Base-by-base conservation (phyloP, 2,329 filamentous ascomycete species). In the Hortaea sp. region DNA sequence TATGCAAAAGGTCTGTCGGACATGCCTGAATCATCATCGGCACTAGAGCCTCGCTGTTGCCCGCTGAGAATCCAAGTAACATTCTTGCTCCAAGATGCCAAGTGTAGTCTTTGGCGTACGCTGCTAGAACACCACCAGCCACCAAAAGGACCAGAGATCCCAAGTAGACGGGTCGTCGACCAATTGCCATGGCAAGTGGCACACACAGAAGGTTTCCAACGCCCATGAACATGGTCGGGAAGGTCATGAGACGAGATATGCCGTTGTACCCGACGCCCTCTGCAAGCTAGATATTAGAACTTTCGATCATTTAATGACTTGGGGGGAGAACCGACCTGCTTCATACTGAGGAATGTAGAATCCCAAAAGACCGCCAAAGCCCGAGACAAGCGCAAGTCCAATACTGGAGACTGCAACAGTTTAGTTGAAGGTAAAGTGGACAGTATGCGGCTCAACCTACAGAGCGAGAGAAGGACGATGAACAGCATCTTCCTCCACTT, bases 121-220 rank as follows among this genome's bases (percentile, higher is more conserved):
- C 59, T 20, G 56, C 57, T 5, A 56, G 54, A 11, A 64, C 47
- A 4, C 54, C 54, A n/a, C 56, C 52, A 6, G 53, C 50, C 29
- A 65, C 54, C 29, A 63, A 49, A 2, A 66, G 41, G 4, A 60
- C 41, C 30, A 53, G 53, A 1, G 63, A 63, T 6, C 49, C 47
- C 3, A 66, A 52, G 30, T 61, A 60, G 5, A 66, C 55, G 2
- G 60, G 56, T 3, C 62, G 58, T 2, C 63, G 58, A 31, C 64
- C 63, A 29, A 66, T 52, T 5, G 60, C 56, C n/a, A 60, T 49
- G 5, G 60, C 56, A n/a, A 66, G 46, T 5, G 64, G 64, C 60
- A 66, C 64, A 11, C 59, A 57, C n/a, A 65, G 47, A 11, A 66
- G 49, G 38, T 60, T 60, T 1, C 56, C 53, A 13, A 60, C 51